Evolutionary conservation across 345 rosid genomes (phyloP), one percentile per base, ranked within the genome.

Genomic region (Stellera chamaejasme): DNA sequence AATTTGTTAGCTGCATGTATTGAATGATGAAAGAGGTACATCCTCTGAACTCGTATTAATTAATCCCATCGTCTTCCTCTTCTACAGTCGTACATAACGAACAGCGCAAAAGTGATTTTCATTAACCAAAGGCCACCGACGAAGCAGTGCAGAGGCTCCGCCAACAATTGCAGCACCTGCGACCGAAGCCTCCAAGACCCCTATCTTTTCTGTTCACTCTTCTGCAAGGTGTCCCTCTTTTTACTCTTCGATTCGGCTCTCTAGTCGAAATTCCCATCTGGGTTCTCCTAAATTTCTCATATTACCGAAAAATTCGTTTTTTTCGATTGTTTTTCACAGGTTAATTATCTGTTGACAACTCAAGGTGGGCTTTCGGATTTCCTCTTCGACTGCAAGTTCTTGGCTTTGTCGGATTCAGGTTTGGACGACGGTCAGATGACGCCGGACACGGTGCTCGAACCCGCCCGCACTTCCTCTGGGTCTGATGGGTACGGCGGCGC

Each of bases 81-180:
- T 54, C 10, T 54, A 3, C 71, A 90, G 97, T 72, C 97, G 16
- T 90, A 90, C 75, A 90, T 62, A 32, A 77, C 90, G 0, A 90
- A 90, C 69, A 80, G 76, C 46, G 87, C 96, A 1, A 90, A 90
- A 71, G 97, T 90, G 57, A 66, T 90, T 52, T 90, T 90, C 69
- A 62, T 90, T 68, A 87, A 84, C 68, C 90, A 82, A 67, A 68
- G 97, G 71, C 87, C 96, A 7, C 79, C 72, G 58, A 54, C 88
- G 47, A 77, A 83, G 54, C 85, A 75, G 39, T 82, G 75, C 62
- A 78, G 85, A 73, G 73, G 79, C 32, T 76, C 89, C 44, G 91
- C 94, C 27, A 84, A 83, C 75, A 45, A 69, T 45, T 90, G 97
- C 67, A 26, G 26, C 59, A 79, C 82, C 19, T 90, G 97, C 62